phyloP scores from a whole-genome alignment of 805 yeast genomes.

The Kodamaea hsintzibuensis region DNA sequence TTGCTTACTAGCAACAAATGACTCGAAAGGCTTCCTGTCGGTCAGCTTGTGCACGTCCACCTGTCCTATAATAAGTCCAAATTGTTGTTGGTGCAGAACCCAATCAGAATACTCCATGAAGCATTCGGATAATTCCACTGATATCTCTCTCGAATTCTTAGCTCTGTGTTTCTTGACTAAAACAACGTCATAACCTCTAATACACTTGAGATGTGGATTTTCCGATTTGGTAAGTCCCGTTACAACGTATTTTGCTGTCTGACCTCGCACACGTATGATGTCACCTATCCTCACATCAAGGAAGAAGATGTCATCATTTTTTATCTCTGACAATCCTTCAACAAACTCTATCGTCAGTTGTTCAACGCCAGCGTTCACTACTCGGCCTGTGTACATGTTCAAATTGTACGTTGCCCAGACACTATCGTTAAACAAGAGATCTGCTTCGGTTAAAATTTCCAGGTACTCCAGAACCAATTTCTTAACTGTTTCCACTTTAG shows the following conservation, averaged over 20 bases:
- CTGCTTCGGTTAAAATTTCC: slow-evolving; percentile 8
- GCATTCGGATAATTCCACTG: slow-evolving; percentile 31
- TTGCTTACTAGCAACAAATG: slow-evolving; percentile 5
- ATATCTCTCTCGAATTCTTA: slow-evolving; percentile 7
- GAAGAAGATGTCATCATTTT: slow-evolving; percentile 39
- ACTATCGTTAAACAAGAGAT: slow-evolving; percentile 24
- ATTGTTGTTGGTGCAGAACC: slow-evolving; percentile 38
- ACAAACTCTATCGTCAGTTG: slow-evolving; percentile 38
- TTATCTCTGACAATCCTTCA: slow-evolving; percentile 39
- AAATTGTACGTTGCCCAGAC: slow-evolving; percentile 58
- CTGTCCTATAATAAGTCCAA: slow-evolving; percentile 21
- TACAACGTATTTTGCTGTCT: slow-evolving; percentile 37
- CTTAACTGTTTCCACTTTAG: background rate
- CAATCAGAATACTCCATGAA: slow-evolving; percentile 43
- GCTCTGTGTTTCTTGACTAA: slow-evolving; percentile 27
- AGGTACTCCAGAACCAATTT: background rate
- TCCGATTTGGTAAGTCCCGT: slow-evolving; percentile 1
- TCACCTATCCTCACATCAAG: slow-evolving; percentile 64
- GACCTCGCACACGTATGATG: slow-evolving; percentile 36
- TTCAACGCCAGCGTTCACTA: slow-evolving; percentile 29
- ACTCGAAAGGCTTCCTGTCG: slow-evolving; percentile 2
- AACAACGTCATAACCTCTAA: slow-evolving; percentile 61
- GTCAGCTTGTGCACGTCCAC: slow-evolving; percentile 16
- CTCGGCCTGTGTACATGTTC: slow-evolving; percentile 51
- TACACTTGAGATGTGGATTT: slow-evolving; percentile 42